Percentiles rank a stretch among this genome's conserved stretches.
These are phyloP conservation scores for Dryadomyces quercivorus DNA, from an alignment of 2,329 filamentous ascomycete genomes.

Conservation along the genomic window DNA sequence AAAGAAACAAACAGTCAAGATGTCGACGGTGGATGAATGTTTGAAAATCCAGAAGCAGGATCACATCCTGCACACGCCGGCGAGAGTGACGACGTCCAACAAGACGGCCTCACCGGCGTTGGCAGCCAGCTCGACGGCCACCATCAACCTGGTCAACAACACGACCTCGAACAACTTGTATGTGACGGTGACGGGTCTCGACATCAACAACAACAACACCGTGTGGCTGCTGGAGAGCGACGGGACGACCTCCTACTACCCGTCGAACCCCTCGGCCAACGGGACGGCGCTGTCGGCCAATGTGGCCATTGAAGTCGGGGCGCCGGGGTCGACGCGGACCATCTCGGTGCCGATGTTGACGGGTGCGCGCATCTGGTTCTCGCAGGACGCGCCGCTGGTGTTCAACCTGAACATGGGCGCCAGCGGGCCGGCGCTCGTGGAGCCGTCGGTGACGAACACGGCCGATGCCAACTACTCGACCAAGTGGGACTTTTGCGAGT, in stretches of 20 bases:
- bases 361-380: slow-evolving; percentile 63
- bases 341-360: slow-evolving; percentile 58
- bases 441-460: slow-evolving; percentile 59
- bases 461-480: slow-evolving; percentile 49
- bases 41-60: slow-evolving; percentile 15
- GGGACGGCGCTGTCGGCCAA: slow-evolving; percentile 41
- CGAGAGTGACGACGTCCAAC: background rate
- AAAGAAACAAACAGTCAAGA: slow-evolving; percentile 5
- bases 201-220: slow-evolving; percentile 44
- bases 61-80: slow-evolving; percentile 15
- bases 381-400: slow-evolving; percentile 43
- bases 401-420: slow-evolving; percentile 54
- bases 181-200: slow-evolving; percentile 59
- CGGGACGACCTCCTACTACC: slow-evolving; percentile 53
- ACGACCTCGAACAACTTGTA: slow-evolving; percentile 48
- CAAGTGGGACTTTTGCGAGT: slow-evolving; percentile 57
- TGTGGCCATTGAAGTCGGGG: slow-evolving; percentile 51
- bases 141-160: slow-evolving; percentile 53
- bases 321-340: slow-evolving; percentile 43
- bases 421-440: slow-evolving; percentile 54
- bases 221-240: slow-evolving; percentile 54
- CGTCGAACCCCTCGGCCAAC: slow-evolving; percentile 40
- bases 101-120: background rate
- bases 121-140: slow-evolving; percentile 4
- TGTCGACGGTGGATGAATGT: slow-evolving; percentile 17